Evolutionary conservation across 2,329 filamentous ascomycete species (phyloP), one percentile per base, ranked within the genome.

Genomic region (Curvularia eragrostidis): DNA sequence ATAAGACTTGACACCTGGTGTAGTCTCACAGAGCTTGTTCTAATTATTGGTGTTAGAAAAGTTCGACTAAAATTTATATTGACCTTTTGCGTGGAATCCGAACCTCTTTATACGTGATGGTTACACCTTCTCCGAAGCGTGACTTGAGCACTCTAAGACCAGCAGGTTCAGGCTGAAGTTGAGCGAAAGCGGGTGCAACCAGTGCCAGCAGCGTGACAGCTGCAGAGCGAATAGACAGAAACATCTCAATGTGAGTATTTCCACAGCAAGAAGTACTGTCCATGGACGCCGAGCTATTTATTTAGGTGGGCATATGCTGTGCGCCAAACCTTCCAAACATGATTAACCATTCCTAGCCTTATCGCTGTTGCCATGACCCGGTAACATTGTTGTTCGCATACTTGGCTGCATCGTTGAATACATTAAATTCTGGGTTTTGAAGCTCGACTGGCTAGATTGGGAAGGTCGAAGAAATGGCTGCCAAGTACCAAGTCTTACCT

Each of bases 11-110:
- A 85, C 82, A 19, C 78, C 78, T 1, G 81, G 80, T 3, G 81
- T 82, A 1, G 80, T 81, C 73, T 85, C 83, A 64, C 83, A 84
- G 56, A 84, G 82, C 5, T 82, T 82, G 13, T 68, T 67, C 61
- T 66, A 43, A 10, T 26, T 15, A 18, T 23, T 18, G 3, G 19
- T n/a, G 28, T 61, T 30, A 61, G 51, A 48, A 12, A 15, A n/a
- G 24, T n/a, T 19, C n/a, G 5, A 5, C 8, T 52, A 6, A 9
- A 2, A 44, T 28, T 18, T 18, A n/a, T 23, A 15, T 46, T 3
- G 10, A 12, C 3, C 18, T n/a, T 12, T 23, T 24, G 10, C 2
- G 18, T 5, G n/a, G 6, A 6, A 5, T 12, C 19, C 51, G 32
- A 54, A 70, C 68, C 54, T 69, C 58, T 46, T 73, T 73, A 57